These are phyloP conservation scores for Lactifluus rugatus DNA, from an alignment of 768 basidiomycete species.

Conservation along the genomic window DNA sequence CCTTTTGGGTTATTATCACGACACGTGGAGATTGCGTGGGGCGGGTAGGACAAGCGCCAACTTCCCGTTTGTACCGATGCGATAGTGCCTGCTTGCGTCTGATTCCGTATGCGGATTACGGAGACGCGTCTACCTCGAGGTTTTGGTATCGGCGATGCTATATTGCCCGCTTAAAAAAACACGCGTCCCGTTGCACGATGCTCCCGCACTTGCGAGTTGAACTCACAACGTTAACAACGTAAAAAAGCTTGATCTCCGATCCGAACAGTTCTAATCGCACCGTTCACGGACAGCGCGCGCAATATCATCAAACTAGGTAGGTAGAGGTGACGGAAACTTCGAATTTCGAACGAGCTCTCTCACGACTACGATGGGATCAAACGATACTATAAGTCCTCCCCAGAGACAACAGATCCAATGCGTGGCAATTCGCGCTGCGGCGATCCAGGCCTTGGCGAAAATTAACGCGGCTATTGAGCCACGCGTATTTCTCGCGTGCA, in stretches of 20 bases:
- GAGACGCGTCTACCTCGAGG: slow-evolving; percentile 1
- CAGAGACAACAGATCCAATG: background rate
- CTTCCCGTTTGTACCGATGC: background rate
- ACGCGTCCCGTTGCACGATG: slow-evolving; percentile 5
- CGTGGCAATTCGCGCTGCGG: background rate
- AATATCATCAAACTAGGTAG: background rate
- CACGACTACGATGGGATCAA: background rate
- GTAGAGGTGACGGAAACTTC: background rate
- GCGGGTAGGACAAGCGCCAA: background rate
- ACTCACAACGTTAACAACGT: slow-evolving; percentile 13
- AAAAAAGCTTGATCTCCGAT: slow-evolving; percentile 10
- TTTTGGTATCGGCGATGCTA: slow-evolving; percentile 1
- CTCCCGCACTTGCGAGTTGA: background rate
- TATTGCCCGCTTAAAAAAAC: background rate
- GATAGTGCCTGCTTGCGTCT: slow-evolving; percentile 3
- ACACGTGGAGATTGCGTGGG: slow-evolving; percentile 16
- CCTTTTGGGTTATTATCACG: slow-evolving; percentile 6
- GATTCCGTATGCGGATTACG: slow-evolving; percentile 6
- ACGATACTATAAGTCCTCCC: background rate
- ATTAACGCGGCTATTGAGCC: background rate
- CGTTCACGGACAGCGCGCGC: background rate
- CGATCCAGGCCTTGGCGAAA: background rate
- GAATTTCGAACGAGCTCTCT: background rate
- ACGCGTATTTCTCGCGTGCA: background rate
- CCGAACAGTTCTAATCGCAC: background rate